Evolutionary conservation across 148 eudicot genomes (phyloP).

Genomic region (Fagopyrum tataricum): DNA sequence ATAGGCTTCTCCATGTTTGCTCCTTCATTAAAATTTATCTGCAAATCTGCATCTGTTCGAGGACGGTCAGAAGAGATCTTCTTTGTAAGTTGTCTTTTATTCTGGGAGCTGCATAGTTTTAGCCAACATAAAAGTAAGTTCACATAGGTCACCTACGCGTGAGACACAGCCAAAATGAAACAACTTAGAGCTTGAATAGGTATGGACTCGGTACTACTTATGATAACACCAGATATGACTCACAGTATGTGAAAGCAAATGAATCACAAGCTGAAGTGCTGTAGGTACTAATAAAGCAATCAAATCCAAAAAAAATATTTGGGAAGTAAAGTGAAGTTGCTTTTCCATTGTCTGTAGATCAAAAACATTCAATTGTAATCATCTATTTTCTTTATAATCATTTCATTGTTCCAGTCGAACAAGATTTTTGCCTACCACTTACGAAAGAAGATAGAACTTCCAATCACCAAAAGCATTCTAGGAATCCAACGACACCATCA

Average conservation of each 20-base stretch:
- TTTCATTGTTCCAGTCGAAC: neutral
- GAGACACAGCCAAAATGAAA: neutral
- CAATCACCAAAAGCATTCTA: neutral
- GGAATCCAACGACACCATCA: no score
- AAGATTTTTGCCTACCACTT: neutral
- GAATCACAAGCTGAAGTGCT: neutral
- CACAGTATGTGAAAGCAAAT: neutral
- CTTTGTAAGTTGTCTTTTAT: constrained; percentile 48
- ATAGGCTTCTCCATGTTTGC: constrained; percentile 31
- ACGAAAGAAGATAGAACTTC: neutral
- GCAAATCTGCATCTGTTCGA: constrained; percentile 34
- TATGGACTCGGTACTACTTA: neutral
- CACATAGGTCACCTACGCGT: neutral
- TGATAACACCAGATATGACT: neutral
- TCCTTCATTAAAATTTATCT: constrained; percentile 30
- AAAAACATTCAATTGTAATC: neutral
- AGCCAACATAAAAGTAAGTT: constrained; percentile 7
- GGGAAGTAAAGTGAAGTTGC: neutral
- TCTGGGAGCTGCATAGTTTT: constrained; percentile 49
- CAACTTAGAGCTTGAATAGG: neutral
- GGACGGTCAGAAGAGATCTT: constrained; percentile 36
- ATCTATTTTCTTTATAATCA: neutral
- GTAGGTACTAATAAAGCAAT: neutral
- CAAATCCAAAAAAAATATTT: neutral
- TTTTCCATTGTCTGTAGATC: neutral